Base-by-base conservation (phyloP, 371 early-diverging fungal genomes). In the Coemansia sp. region DNA sequence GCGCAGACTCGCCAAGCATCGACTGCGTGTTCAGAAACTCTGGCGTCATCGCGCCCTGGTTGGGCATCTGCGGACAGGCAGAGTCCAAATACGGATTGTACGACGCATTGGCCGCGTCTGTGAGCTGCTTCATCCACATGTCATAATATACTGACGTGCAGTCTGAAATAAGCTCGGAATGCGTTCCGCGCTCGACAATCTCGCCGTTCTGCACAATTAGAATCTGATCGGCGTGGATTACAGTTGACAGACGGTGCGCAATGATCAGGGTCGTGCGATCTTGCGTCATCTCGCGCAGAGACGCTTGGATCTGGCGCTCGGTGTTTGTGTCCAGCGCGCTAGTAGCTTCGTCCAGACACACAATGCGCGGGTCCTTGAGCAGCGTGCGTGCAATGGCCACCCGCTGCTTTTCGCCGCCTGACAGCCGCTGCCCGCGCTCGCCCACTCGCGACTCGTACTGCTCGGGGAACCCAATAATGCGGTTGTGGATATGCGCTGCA, bases 321-420 rank as follows among this genome's bases (percentile, higher is more conserved):
- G 96, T 95, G 40, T 77, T 65, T 55, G 87, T 86, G 68, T 89
- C 88, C 16, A 88, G 74, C 21, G 89, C 89, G 65, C 86, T 85
- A 1, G 90, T 89, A 8, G 89, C 89, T 68, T 93, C 94, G 66
- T 93, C 94, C 50, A 93, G 74, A 21, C 93, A 79, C 16, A 93
- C 82, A 30, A 93, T 89, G 7, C 85, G 84, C 25, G 94, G 91
- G 44, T 94, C 84, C 72, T 89, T 89, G 56, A 90, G 48, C 84
- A 93, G 75, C 12, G 93, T 90, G 26, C 96, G 84, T 12, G 94
- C 92, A 65, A 96, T 88, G 7, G 93, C 89, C 7, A 97, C 86
- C 20, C 96, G 85, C 83, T 99, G 99, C 79, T 94, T 95, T 81
- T 99, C 98, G 20, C 99, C 99, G 26, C 91, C 91, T 51, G 86